These are phyloP conservation scores for Penicillium sp. DNA, from an alignment of 2,329 filamentous ascomycete species.

Conservation along the genomic window DNA sequence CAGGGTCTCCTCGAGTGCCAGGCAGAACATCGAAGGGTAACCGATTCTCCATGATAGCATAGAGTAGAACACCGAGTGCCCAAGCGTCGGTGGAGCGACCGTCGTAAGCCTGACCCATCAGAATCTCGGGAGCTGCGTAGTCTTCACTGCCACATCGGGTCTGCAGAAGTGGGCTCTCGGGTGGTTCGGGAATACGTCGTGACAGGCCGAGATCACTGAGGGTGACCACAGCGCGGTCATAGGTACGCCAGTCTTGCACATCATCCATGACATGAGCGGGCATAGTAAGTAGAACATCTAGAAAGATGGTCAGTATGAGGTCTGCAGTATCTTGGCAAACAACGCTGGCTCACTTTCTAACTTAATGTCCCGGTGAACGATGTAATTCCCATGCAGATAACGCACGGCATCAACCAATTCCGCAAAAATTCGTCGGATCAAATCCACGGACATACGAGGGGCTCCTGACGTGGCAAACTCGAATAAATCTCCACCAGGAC, in stretches of 20 bases:
- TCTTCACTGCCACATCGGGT: conserved; percentile 94
- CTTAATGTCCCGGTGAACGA: conserved; percentile 96
- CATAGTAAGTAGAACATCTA: conserved; percentile 86
- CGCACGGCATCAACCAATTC: conserved; percentile 76
- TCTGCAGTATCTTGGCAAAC: conserved; percentile 2
- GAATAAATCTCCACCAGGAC: conserved; percentile 87
- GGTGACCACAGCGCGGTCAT: conserved; percentile 75
- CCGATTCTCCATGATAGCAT: conserved; percentile 84
- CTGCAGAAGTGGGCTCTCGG: conserved; percentile 75
- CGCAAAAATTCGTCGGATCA: conserved; percentile 78
- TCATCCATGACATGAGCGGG: conserved; percentile 59
- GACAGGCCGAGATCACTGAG: conserved; percentile 88
- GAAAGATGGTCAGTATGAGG: conserved; percentile 13
- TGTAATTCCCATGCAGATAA: conserved; percentile 74
- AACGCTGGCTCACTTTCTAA: conserved; percentile 66
- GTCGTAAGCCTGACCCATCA: conserved; percentile 91
- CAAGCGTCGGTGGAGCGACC: conserved; percentile 86
- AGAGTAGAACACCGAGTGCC: conserved; percentile 87
- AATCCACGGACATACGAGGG: conserved; percentile 55
- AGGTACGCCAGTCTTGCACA: conserved; percentile 60
- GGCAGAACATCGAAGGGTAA: conserved; percentile 87
- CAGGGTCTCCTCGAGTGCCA: conserved; percentile 60
- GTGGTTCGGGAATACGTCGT: conserved; percentile 62
- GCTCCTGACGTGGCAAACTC: conserved; percentile 72
- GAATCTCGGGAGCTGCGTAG: conserved; percentile 90